Evolutionary conservation across 2,329 filamentous ascomycete genomes (phyloP).

Genomic region (Fusarium beomiforme): DNA sequence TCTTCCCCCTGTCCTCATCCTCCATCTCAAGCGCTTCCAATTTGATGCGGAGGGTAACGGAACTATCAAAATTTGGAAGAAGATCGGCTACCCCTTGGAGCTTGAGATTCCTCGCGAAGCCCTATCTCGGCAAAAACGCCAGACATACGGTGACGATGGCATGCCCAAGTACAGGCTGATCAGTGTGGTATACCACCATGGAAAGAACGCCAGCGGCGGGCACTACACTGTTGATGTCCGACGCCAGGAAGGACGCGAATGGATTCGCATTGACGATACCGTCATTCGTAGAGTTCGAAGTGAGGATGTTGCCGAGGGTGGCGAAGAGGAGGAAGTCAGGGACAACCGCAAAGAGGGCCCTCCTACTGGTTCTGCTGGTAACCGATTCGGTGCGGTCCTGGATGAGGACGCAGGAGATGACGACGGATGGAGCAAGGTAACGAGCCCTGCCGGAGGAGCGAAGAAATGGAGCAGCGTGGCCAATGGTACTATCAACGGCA

Average conservation of each 20-base stretch:
- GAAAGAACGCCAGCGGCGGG: slow-evolving; percentile 93
- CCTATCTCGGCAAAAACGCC: slow-evolving; percentile 77
- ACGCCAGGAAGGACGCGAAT: slow-evolving; percentile 92
- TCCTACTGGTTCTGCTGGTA: slow-evolving; percentile 60
- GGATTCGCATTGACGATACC: slow-evolving; percentile 96
- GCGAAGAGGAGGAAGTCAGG: slow-evolving; percentile 79
- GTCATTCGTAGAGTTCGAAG: slow-evolving; percentile 84
- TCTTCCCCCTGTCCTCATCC: slow-evolving; percentile 88
- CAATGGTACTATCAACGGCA: slow-evolving; percentile 69
- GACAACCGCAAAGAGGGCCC: slow-evolving; percentile 53
- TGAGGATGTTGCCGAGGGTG: slow-evolving; percentile 89
- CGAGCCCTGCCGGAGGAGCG: slow-evolving; percentile 66
- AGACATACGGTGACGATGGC: slow-evolving; percentile 71
- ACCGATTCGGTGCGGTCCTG: slow-evolving; percentile 78
- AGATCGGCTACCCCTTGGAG: slow-evolving; percentile 93
- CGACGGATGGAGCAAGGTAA: slow-evolving; percentile 86
- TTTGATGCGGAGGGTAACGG: slow-evolving; percentile 84
- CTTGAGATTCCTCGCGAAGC: slow-evolving; percentile 93
- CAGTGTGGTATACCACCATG: slow-evolving; percentile 95
- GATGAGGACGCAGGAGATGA: slow-evolving; percentile 75
- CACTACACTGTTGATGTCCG: slow-evolving; percentile 99
- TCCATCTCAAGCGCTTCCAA: slow-evolving; percentile 97
- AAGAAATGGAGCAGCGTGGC: slow-evolving; percentile 76
- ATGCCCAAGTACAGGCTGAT: slow-evolving; percentile 87
- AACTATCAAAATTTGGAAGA: slow-evolving; percentile 98